Evolutionary conservation across 441 rosid species (phyloP), one percentile per base, ranked within the genome.

Genomic region (Erysimum cheiri): DNA sequence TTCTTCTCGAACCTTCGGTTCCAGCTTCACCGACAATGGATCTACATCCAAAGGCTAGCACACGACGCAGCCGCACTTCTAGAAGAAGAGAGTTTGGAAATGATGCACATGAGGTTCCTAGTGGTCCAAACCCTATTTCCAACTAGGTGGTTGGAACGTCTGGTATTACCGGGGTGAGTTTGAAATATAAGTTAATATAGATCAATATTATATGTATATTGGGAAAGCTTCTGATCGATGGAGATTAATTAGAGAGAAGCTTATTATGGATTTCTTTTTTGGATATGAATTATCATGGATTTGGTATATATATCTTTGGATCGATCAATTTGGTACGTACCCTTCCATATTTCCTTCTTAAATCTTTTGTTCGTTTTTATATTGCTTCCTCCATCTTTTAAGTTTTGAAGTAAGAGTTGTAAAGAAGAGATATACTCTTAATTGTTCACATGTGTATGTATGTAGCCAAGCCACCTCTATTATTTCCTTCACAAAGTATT

Each of bases 111-210:
- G 94, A 90, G 69, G 97, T 93, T 72, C 98, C 98, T 0, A 93
- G 98, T 50, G 98, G 97, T 58, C 98, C 98, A 55, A 91, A 93
- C 82, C 98, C 98, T 57, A 91, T 93, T 75, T 91, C 98, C 13
- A 91, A 93, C 80, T 75, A 75, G 67, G 57, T 69, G 43, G 60
- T 56, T 63, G 55, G 41, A 3, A 44, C 31, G 35, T 54, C 52
- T 62, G 39, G 62, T 14, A 60, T 41, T 61, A 59, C 32, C n/a
- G 28, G 50, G 28, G 50, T 60, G 73, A 69, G 68, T 66, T 66
- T 66, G 53, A 33, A 22, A 67, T 41, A 60, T 67, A 41, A 59
- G 48, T 39, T 69, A 40, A 31, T 49, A 56, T 69, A 74, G 44
- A 55, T 74, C 64, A 54, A 62, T 63, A 22, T 41, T 32, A 15